These are phyloP conservation scores for Brassica cretica DNA, from an alignment of 345 rosid species.

Conservation along the genomic window DNA sequence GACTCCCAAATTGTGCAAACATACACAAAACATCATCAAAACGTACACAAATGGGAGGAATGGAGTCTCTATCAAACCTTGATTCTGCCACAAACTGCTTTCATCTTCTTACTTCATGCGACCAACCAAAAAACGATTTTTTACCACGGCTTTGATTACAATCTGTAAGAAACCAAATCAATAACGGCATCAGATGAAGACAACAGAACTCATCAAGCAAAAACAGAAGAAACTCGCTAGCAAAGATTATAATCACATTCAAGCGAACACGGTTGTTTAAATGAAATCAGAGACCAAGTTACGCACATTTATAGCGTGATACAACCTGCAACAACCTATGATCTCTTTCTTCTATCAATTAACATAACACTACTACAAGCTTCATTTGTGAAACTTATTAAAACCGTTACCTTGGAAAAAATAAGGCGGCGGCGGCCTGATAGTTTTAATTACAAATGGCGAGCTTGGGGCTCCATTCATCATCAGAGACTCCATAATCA, in stretches of 20 bases:
- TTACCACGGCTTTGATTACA: background rate
- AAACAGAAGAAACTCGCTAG: conserved; percentile 3
- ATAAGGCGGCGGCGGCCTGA: background rate
- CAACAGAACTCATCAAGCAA: background rate
- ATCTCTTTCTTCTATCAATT: background rate
- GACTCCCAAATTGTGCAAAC: background rate
- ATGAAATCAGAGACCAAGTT: conserved; percentile 3
- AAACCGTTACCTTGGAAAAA: conserved; percentile 19
- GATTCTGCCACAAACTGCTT: conserved; percentile 30
- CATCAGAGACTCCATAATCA: conserved; percentile 90
- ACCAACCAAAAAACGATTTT: conserved; percentile 18
- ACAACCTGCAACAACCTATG: conserved; percentile 1
- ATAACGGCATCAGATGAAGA: background rate
- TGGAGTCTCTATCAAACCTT: conserved; percentile 11
- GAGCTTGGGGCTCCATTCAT: conserved; percentile 81
- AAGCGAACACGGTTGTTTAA: background rate
- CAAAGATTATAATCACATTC: background rate
- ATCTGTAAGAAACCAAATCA: conserved; percentile 16
- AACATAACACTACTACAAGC: no score
- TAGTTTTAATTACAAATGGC: conserved; percentile 61
- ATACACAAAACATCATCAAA: background rate
- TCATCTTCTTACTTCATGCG: conserved; percentile 14
- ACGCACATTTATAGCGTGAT: background rate
- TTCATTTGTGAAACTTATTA: background rate
- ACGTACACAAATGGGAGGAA: background rate